phyloP scores from a whole-genome alignment of 2,329 filamentous ascomycete species.

The Tympanopsis confertula region DNA sequence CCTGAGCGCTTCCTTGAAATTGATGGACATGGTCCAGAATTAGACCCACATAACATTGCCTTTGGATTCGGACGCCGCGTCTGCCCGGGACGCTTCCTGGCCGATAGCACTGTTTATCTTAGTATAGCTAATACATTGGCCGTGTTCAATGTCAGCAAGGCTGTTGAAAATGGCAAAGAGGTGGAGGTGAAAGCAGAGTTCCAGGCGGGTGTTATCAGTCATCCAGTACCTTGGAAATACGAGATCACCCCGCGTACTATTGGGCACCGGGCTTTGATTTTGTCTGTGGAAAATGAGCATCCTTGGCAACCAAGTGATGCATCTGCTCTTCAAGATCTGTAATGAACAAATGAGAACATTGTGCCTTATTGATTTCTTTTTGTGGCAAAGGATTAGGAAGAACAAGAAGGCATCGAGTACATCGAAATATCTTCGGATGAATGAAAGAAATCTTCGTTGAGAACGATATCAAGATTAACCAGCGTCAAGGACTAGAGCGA shows the following conservation, averaged over 20 bases:
- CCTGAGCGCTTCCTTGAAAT: conserved; percentile 56
- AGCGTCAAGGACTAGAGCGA: too few species aligned
- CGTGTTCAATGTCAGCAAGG: conserved; percentile 28
- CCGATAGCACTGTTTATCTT: neutral
- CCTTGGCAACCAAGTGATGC: neutral
- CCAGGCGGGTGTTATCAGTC: conserved; percentile 8
- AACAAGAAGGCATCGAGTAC: too few species aligned
- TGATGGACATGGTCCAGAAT: conserved; percentile 23
- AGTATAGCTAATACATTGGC: conserved; percentile 29
- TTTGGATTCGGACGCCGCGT: conserved; percentile 19
- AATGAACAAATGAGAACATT: too few species aligned
- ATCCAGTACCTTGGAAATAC: neutral
- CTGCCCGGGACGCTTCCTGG: conserved; percentile 23
- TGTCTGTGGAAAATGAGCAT: neutral
- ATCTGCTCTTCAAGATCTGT: neutral
- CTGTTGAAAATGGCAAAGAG: conserved; percentile 20
- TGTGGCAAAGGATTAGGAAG: too few species aligned
- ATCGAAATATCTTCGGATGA: too few species aligned
- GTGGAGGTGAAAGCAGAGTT: conserved; percentile 17
- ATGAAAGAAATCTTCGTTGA: too few species aligned
- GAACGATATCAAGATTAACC: too few species aligned
- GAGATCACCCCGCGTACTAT: neutral
- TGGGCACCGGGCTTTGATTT: neutral
- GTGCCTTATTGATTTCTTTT: too few species aligned
- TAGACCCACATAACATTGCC: conserved; percentile 3